Percentiles rank a stretch among this genome's conserved stretches.
Conservation (phyloP, 441 rosid genomes). For the Populus hybrid region DNA sequence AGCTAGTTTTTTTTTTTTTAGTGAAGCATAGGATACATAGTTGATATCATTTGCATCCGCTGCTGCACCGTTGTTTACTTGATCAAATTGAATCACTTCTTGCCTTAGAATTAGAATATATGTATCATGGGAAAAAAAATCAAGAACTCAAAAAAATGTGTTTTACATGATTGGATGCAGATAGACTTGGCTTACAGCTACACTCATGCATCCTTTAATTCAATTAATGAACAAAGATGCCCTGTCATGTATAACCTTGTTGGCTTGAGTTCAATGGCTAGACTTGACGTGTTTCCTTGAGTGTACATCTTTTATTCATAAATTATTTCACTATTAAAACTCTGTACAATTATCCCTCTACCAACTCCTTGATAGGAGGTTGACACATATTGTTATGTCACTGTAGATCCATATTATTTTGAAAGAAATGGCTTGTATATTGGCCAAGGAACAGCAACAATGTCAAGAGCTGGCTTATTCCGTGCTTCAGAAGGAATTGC, state of each 20-base stretch:
- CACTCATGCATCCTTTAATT: neutral
- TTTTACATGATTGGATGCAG: neutral
- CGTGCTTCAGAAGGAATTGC: constrained; percentile 81
- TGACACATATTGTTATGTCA: constrained; percentile 28
- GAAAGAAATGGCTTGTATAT: constrained; percentile 80
- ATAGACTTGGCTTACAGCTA: neutral
- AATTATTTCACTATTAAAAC: neutral
- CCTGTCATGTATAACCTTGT: neutral
- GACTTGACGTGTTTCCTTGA: neutral
- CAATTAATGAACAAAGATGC: neutral
- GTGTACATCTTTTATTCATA: neutral
- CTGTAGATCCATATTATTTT: constrained; percentile 69
- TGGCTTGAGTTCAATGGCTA: neutral
- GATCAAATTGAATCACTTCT: neutral
- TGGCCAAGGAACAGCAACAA: constrained; percentile 80
- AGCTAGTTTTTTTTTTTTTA: too few relatives aligned
- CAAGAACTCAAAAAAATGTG: neutral
- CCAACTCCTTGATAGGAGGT: constrained; percentile 15
- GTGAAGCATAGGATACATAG: too few relatives aligned
- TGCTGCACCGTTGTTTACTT: neutral
- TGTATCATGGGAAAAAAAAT: neutral
- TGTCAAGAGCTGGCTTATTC: constrained; percentile 94
- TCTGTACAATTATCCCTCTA: neutral
- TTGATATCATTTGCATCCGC: neutral
- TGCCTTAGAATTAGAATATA: neutral